Evolutionary conservation across 768 basidiomycete genomes (phyloP).

Genomic region (Punctularia strigosozonata): DNA sequence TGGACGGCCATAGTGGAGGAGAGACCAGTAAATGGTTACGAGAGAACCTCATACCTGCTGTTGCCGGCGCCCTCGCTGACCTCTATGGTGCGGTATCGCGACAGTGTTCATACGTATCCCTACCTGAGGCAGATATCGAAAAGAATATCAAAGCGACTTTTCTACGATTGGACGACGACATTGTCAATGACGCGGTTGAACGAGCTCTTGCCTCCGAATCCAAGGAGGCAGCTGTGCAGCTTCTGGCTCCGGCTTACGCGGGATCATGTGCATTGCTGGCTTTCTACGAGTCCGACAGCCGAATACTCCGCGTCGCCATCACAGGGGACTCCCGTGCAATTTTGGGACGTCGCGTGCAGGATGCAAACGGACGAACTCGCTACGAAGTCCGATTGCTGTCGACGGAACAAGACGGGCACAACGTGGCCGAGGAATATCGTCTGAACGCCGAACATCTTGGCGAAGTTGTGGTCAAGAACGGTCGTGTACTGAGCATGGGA

Average conservation of each 20-base stretch:
- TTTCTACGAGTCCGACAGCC: conserved; percentile 28
- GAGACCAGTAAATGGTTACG: conserved; percentile 22
- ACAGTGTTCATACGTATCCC: conserved; percentile 2
- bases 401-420: conserved; percentile 24
- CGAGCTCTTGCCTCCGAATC: conserved; percentile 15
- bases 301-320: conserved; percentile 28
- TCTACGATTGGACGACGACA: conserved; percentile 25
- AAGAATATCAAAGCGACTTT: conserved; percentile 26
- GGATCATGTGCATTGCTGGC: conserved; percentile 34
- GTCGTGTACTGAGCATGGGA: conserved; percentile 28
- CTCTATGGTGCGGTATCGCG: conserved; percentile 10
- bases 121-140: conserved; percentile 19
- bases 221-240: conserved; percentile 13
- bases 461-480: conserved; percentile 18
- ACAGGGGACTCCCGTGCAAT: conserved; percentile 40
- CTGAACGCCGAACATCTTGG: conserved; percentile 20
- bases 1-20: conserved; percentile 21
- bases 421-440: conserved; percentile 20
- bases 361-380: conserved; percentile 14
- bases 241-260: conserved; percentile 22
- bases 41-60: conserved; percentile 18
- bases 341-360: conserved; percentile 25
- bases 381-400: conserved; percentile 30
- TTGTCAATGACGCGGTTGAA: conserved; percentile 23
- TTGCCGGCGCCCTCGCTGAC: conserved; percentile 12